These are phyloP conservation scores for Aureobasidium namibiae DNA, from an alignment of 2,329 filamentous ascomycete species.

Conservation along the genomic window DNA sequence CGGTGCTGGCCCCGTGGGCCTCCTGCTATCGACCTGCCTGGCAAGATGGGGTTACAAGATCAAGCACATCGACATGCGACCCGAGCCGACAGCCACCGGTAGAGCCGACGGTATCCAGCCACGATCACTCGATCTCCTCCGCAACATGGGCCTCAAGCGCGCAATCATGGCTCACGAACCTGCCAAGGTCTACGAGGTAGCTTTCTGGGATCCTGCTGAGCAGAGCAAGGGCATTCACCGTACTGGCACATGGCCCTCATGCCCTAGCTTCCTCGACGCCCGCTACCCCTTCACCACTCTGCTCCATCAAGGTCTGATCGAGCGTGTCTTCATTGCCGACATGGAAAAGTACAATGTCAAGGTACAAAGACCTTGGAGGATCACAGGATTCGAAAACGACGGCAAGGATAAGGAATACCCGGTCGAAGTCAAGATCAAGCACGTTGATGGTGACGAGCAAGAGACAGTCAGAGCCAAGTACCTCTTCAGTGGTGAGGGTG, in stretches of 20 bases:
- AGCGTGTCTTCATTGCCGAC: constrained; percentile 54
- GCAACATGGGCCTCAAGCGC: constrained; percentile 83
- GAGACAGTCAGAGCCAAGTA: constrained; percentile 60
- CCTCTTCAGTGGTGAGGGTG: constrained; percentile 55
- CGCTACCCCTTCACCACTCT: constrained; percentile 57
- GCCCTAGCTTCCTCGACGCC: constrained; percentile 69
- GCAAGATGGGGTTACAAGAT: constrained; percentile 91
- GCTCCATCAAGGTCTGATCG: constrained; percentile 55
- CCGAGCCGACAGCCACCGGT: constrained; percentile 76
- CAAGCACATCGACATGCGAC: constrained; percentile 87
- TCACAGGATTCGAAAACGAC: constrained; percentile 53
- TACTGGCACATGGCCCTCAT: constrained; percentile 72
- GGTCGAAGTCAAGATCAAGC: constrained; percentile 68
- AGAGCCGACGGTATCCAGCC: constrained; percentile 90
- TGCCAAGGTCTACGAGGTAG: constrained; percentile 70
- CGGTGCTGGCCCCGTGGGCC: constrained; percentile 79
- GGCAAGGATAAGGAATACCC: constrained; percentile 61
- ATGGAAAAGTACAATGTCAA: constrained; percentile 49
- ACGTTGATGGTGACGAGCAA: constrained; percentile 61
- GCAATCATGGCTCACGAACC: constrained; percentile 81
- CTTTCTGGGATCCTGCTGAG: constrained; percentile 54
- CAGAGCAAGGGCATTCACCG: constrained; percentile 47
- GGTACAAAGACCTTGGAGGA: constrained; percentile 54
- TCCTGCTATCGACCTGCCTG: constrained; percentile 80
- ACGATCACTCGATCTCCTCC: constrained; percentile 74